A percentile compares a stretch with the other conserved stretches of the same genome.
phyloP scores from a whole-genome alignment of 768 basidiomycete species.

The Chalciporus chontae region DNA sequence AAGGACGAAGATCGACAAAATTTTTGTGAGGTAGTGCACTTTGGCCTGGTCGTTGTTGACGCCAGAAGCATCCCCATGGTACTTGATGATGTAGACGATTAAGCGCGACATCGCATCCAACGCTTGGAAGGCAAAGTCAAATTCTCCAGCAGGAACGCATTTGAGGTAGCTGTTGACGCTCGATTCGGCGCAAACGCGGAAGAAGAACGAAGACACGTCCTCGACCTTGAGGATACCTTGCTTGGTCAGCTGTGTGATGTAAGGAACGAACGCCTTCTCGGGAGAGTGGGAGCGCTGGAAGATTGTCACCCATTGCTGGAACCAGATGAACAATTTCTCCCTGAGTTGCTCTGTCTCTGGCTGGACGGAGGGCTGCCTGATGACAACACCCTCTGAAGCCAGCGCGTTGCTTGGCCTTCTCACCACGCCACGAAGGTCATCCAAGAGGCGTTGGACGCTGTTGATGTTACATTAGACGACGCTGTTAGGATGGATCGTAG shows the following conservation, averaged over 20 bases:
- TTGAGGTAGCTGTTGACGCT: constrained; percentile 88
- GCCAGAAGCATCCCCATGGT: constrained; percentile 94
- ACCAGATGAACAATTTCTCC: constrained; percentile 74
- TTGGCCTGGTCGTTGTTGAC: constrained; percentile 93
- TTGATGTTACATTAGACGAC: constrained; percentile 1
- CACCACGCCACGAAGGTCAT: constrained; percentile 73
- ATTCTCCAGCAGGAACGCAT: constrained; percentile 67
- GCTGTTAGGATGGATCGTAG: neutral
- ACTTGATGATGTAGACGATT: constrained; percentile 98
- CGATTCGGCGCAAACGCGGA: constrained; percentile 94
- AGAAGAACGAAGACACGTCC: constrained; percentile 96
- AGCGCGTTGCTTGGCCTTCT: constrained; percentile 42
- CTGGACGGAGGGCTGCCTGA: constrained; percentile 51
- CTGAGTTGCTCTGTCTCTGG: constrained; percentile 73
- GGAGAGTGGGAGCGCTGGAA: constrained; percentile 88
- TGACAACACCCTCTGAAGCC: constrained; percentile 34
- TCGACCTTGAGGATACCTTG: constrained; percentile 96
- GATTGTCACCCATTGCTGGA: constrained; percentile 94
- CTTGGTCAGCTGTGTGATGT: constrained; percentile 95
- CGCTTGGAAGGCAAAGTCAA: constrained; percentile 80
- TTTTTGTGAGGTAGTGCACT: constrained; percentile 95
- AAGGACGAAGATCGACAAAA: constrained; percentile 94
- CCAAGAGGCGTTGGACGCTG: constrained; percentile 70
- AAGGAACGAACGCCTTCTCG: constrained; percentile 93
- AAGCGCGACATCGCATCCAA: constrained; percentile 94